Percentiles rank a stretch among this genome's conserved stretches.
phyloP scores from a whole-genome alignment of 148 eudicot species.

The Linanthus parryae region DNA sequence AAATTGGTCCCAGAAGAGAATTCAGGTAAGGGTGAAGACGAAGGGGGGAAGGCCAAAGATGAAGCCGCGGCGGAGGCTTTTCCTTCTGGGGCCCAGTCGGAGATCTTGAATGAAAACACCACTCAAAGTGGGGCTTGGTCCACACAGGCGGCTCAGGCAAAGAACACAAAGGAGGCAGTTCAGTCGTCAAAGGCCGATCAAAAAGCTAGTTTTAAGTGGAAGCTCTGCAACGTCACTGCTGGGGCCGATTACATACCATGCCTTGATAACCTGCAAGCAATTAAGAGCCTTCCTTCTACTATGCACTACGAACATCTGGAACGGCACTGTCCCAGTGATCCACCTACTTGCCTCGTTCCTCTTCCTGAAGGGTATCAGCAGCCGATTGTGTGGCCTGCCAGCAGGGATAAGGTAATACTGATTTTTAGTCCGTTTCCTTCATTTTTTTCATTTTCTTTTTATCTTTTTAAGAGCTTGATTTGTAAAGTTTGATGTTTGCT shows the following conservation, averaged over 20 bases:
- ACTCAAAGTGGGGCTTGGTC: constrained; percentile 32
- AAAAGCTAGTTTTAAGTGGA: constrained; percentile 29
- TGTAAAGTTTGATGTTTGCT: constrained; percentile 8
- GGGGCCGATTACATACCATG: constrained; percentile 65
- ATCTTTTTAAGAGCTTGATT: constrained; percentile 5
- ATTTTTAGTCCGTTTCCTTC: neutral
- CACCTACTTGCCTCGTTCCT: constrained; percentile 60
- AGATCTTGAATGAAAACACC: constrained; percentile 31
- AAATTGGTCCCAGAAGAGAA: constrained; percentile 19
- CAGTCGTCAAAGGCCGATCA: no score
- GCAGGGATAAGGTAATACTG: constrained; percentile 60
- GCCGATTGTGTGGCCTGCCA: constrained; percentile 58
- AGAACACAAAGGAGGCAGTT: constrained; percentile 24
- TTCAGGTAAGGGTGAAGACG: constrained; percentile 19
- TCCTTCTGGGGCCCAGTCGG: constrained; percentile 20
- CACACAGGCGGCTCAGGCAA: constrained; percentile 33
- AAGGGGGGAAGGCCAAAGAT: constrained; percentile 17
- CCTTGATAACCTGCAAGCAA: constrained; percentile 43
- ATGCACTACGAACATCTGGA: constrained; percentile 52
- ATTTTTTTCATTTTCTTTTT: neutral
- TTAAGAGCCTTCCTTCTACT: constrained; percentile 29
- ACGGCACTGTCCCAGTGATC: constrained; percentile 53
- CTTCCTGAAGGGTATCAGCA: constrained; percentile 56
- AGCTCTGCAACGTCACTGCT: constrained; percentile 42
- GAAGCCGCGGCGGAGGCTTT: constrained; percentile 5